Evolutionary conservation across 805 yeast genomes (phyloP).

Genomic region (Wickerhamiella spandovensis): DNA sequence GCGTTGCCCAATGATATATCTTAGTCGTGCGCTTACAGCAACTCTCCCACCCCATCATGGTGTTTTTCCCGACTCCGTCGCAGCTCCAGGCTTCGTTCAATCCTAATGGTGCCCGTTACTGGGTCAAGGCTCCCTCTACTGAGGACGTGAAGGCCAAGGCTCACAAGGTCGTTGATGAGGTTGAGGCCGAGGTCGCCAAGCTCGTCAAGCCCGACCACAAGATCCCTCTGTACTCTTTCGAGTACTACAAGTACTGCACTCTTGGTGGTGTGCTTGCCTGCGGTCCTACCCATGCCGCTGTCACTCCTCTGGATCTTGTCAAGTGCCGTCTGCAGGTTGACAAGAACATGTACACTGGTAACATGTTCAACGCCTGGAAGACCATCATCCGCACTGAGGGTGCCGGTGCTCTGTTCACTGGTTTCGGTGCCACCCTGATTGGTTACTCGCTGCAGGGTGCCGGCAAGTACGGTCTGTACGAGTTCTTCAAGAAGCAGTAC

Average conservation of each 20-base stretch:
- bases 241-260: slow-evolving; percentile 62
- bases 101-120: slow-evolving; percentile 26
- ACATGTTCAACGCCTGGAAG: slow-evolving; percentile 61
- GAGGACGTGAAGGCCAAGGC: slow-evolving; percentile 20
- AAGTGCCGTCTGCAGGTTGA: slow-evolving; percentile 89
- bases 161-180: slow-evolving; percentile 17
- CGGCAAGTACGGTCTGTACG: slow-evolving; percentile 93
- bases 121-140: slow-evolving; percentile 16
- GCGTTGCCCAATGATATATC: background rate
- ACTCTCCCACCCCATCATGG: slow-evolving; percentile 17
- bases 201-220: slow-evolving; percentile 23
- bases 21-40: background rate
- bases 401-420: slow-evolving; percentile 61
- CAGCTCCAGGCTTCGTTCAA: slow-evolving; percentile 27
- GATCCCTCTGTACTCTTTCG: slow-evolving; percentile 43
- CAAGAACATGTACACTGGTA: slow-evolving; percentile 56
- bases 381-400: slow-evolving; percentile 67
- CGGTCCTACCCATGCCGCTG: slow-evolving; percentile 91
- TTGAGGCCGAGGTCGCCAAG: slow-evolving; percentile 25
- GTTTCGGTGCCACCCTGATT: slow-evolving; percentile 81
- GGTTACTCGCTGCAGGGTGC: slow-evolving; percentile 97
- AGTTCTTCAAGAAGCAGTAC: slow-evolving; percentile 73
- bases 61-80: slow-evolving; percentile 27
- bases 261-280: slow-evolving; percentile 73
- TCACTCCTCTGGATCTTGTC: slow-evolving; percentile 86